Base-by-base conservation (phyloP, 768 basidiomycete genomes). In the Pisolithus orientalis region DNA sequence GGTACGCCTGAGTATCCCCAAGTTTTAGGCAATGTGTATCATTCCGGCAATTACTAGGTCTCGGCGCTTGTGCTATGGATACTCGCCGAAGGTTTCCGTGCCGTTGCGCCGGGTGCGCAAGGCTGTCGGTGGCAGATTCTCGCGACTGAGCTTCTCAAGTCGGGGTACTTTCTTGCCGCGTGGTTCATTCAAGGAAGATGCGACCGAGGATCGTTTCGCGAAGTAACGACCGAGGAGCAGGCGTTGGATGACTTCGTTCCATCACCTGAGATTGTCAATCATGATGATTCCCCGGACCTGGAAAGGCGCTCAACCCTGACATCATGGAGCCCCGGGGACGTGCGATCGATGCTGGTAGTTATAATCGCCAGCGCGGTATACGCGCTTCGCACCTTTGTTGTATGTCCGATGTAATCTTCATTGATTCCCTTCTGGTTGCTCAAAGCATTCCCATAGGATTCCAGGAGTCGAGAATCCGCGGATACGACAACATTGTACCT, bases 401-500 rank as follows among this genome's bases (percentile, higher is more conserved):
- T 68, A 61, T 32, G 66, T 62, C 16, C 27, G 40, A 27, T 17
- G 25, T 27, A 14, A 11, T 16, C 13, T 50, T 50, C 17, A 21
- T 56, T 21, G 21, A 21, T 21, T 49, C 28, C 25, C 14, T n/a
- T 39, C 27, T 42, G 6, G 38, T 13, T 27, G 39, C 43, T 31
- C 21, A 25, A 32, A 51, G 24, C 45, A 28, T 10, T 57, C 52
- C 25, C 49, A 56, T 40, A 68, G 66, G 50, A 57, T 47, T 47
- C 55, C 54, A 56, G 39, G 57, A 48, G 50, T 28, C 57, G 54
- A 46, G 59, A 58, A 10, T 24, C 55, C 9, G 48, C 57, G 39
- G 63, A 64, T 43, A 51, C 57, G 13, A 54, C 65, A 16, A 54
- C 62, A 2, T 44, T 59, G 13, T 66, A 58, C 27, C 57, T 70